Evolutionary conservation across 106 monocot species (phyloP).

Genomic region (Platanthera guangdongensis): DNA sequence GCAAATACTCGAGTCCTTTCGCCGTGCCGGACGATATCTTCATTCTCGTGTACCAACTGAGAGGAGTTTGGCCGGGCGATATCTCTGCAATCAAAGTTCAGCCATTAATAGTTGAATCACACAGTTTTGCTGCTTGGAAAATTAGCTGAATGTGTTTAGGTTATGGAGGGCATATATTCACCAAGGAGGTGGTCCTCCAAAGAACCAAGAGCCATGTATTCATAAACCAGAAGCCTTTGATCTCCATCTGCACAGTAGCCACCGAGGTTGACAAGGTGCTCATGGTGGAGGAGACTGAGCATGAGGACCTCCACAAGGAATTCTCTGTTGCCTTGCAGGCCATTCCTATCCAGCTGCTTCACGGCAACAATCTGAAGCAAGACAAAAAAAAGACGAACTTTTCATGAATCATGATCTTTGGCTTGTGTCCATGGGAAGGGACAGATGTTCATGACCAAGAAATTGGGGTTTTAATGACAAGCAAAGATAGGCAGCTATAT

Average conservation of each 20-base stretch:
- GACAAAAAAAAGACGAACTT: neutral
- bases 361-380: conserved; percentile 6
- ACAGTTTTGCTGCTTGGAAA: neutral
- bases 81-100: conserved; percentile 1
- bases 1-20: conserved; percentile 4
- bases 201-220: conserved; percentile 11
- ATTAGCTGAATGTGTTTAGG: neutral
- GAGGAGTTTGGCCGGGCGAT: neutral
- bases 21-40: conserved; percentile 5
- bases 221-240: conserved; percentile 11
- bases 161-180: neutral
- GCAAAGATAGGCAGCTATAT: no score
- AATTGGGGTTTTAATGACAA: no score
- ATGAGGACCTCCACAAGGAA: conserved; percentile 11
- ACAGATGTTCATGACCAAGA: no score
- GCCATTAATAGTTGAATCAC: neutral
- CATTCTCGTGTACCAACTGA: conserved; percentile 6
- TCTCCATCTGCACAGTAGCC: conserved; percentile 11
- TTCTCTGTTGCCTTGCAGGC: conserved; percentile 2
- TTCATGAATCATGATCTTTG: neutral
- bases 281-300: conserved; percentile 9
- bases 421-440: no score
- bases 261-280: conserved; percentile 4
- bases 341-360: conserved; percentile 13
- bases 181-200: conserved; percentile 9